Conservation (phyloP, 2,329 filamentous ascomycete species). For the Aspergillus puulaauensis region DNA sequence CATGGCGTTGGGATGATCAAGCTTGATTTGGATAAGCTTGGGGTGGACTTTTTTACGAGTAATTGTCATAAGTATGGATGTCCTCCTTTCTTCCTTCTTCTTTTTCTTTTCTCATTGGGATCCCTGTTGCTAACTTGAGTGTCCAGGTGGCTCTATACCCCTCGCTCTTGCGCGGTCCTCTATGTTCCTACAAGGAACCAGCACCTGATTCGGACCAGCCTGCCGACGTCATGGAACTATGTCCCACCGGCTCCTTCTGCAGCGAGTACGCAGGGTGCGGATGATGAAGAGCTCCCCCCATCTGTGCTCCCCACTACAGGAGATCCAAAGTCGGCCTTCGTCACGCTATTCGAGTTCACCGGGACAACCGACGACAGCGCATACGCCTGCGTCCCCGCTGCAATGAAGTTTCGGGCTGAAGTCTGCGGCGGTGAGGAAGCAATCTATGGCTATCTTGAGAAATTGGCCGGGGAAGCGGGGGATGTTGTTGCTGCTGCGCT, state of each 20-base stretch:
- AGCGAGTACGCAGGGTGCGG: conserved; percentile 9
- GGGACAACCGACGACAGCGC: conserved; percentile 73
- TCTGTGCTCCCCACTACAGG: conserved; percentile 48
- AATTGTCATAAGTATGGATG: conserved; percentile 73
- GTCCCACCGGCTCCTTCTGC: conserved; percentile 39
- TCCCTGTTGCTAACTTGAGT: not conserved
- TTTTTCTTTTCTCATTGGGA: not conserved
- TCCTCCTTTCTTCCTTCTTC: not conserved
- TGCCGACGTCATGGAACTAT: conserved; percentile 82
- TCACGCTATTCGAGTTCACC: conserved; percentile 71
- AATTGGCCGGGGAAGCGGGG: conserved; percentile 65
- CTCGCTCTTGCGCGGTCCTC: conserved; percentile 76
- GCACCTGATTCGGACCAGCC: conserved; percentile 66
- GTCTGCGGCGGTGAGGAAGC: conserved; percentile 71
- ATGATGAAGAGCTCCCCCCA: conserved; percentile 7
- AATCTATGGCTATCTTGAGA: conserved; percentile 63
- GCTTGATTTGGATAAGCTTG: conserved; percentile 64
- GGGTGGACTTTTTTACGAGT: conserved; percentile 82
- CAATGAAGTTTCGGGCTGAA: conserved; percentile 67
- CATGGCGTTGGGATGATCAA: conserved; percentile 79
- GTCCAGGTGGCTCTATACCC: conserved; percentile 72
- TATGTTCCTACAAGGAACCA: conserved; percentile 79
- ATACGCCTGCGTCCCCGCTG: conserved; percentile 70
- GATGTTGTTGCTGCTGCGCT: conserved; percentile 60
- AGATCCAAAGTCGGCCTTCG: conserved; percentile 57